A percentile compares a stretch with the other conserved stretches of the same genome.
Conservation (phyloP, 1,284 basidiomycete genomes). For the Malassezia obtusa region DNA sequence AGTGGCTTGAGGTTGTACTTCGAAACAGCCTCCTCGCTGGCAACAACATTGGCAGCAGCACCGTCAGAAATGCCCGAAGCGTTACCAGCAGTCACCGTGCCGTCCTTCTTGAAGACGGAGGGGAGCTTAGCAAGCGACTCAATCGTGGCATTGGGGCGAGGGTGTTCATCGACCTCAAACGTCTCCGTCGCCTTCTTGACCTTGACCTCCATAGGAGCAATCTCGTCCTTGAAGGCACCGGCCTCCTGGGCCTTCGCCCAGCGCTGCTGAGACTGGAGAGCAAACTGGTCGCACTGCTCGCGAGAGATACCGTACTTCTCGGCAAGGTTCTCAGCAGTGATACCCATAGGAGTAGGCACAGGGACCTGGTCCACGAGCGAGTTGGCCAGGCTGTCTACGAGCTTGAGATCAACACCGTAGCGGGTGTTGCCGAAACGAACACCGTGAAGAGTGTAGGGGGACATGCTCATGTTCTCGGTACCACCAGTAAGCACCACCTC, state of each 20-base stretch:
- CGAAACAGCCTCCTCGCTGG: conserved; percentile 78
- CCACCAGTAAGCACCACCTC: conserved; percentile 84
- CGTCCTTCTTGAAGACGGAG: conserved; percentile 76
- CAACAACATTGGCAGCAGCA: conserved; percentile 88
- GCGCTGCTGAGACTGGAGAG: conserved; percentile 47
- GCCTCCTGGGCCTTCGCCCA: conserved; percentile 50
- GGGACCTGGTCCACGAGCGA: conserved; percentile 54
- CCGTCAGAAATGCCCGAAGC: conserved; percentile 92
- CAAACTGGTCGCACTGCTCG: conserved; percentile 64
- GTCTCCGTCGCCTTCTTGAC: conserved; percentile 39
- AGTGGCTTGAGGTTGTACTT: conserved; percentile 75
- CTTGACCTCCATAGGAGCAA: conserved; percentile 47
- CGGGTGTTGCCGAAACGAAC: conserved; percentile 43
- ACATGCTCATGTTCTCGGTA: conserved; percentile 95
- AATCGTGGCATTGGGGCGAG: conserved; percentile 68
- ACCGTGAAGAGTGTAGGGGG: conserved; percentile 55
- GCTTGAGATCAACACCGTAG: conserved; percentile 54
- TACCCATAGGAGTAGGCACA: conserved; percentile 52
- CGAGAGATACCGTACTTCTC: conserved; percentile 73
- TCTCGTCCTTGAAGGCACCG: conserved; percentile 50
- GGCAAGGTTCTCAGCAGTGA: conserved; percentile 80
- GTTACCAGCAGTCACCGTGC: conserved; percentile 88
- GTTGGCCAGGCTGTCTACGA: conserved; percentile 55
- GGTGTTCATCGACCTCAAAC: conserved; percentile 52
- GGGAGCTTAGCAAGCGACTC: conserved; percentile 79